A percentile compares a stretch with the other conserved stretches of the same genome.
These are phyloP conservation scores for Asparagopsis taxiformis DNA, from an alignment of 31 red algal species.

Conservation along the genomic window DNA sequence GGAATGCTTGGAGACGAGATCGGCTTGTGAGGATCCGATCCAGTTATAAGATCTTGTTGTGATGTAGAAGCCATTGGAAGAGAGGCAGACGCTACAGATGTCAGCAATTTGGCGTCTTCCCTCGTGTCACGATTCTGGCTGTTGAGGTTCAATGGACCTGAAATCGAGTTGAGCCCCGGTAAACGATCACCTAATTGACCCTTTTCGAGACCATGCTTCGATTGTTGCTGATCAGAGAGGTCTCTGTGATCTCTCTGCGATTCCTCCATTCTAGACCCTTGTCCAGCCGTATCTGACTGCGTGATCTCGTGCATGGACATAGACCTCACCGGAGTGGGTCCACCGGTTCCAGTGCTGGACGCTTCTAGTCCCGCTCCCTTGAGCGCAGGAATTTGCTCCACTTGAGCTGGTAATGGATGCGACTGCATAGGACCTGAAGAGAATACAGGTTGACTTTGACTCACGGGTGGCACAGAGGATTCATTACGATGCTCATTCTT, in stretches of 20 bases:
- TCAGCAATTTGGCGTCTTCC: constrained; percentile 21
- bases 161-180: constrained; percentile 6
- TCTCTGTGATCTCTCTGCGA: background rate
- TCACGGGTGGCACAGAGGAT: background rate
- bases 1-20: background rate
- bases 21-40: background rate
- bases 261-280: constrained; percentile 4
- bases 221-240: background rate
- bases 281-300: background rate
- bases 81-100: constrained; percentile 17
- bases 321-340: background rate
- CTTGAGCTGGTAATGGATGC: background rate
- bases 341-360: background rate
- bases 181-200: background rate
- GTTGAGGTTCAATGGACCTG: constrained; percentile 2
- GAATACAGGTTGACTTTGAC: background rate
- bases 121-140: background rate
- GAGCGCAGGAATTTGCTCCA: constrained; percentile 1
- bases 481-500: background rate
- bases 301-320: constrained; percentile 30
- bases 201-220: background rate
- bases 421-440: background rate
- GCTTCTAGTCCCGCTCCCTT: background rate
- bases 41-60: background rate
- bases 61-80: background rate